Percentiles rank a stretch among this genome's conserved stretches.
These are phyloP conservation scores for Rhizopus stolonifer DNA, from an alignment of 371 early-diverging fungal genomes.

Conservation along the genomic window DNA sequence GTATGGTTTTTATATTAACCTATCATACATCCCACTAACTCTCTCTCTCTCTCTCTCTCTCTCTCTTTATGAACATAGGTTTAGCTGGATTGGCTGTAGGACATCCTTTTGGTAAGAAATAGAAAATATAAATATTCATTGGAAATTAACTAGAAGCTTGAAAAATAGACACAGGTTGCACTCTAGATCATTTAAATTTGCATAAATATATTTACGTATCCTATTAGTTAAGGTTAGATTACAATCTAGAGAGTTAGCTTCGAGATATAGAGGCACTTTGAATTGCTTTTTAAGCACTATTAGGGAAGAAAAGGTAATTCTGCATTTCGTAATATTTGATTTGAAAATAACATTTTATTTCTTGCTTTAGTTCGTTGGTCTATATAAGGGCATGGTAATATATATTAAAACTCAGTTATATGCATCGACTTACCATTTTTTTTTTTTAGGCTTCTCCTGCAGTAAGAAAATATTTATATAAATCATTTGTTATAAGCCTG, in stretches of 20 bases:
- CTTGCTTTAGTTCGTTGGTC: constrained; percentile 47
- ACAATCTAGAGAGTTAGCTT: constrained; percentile 53
- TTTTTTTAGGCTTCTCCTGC: constrained; percentile 50
- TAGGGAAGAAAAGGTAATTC: constrained; percentile 58
- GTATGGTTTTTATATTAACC: constrained; percentile 31
- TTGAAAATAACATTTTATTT: background rate
- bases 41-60: too few species aligned
- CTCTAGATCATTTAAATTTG: background rate
- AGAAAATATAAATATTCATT: background rate
- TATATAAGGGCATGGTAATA: constrained; percentile 69
- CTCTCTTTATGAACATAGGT: constrained; percentile 33
- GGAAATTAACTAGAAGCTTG: too few species aligned
- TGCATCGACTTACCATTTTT: background rate
- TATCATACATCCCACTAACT: too few species aligned
- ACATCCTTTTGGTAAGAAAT: constrained; percentile 67
- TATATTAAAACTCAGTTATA: background rate
- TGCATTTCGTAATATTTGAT: background rate
- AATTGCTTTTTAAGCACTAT: constrained; percentile 61
- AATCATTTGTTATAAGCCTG: background rate
- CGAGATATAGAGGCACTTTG: constrained; percentile 61
- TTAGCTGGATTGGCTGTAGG: constrained; percentile 64
- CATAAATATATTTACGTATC: background rate
- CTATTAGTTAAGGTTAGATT: constrained; percentile 57
- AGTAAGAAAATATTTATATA: constrained; percentile 27
- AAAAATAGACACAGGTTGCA: constrained; percentile 37